These are phyloP conservation scores for Ehretia macrophylla DNA, from an alignment of 257 asterid species.

Conservation along the genomic window DNA sequence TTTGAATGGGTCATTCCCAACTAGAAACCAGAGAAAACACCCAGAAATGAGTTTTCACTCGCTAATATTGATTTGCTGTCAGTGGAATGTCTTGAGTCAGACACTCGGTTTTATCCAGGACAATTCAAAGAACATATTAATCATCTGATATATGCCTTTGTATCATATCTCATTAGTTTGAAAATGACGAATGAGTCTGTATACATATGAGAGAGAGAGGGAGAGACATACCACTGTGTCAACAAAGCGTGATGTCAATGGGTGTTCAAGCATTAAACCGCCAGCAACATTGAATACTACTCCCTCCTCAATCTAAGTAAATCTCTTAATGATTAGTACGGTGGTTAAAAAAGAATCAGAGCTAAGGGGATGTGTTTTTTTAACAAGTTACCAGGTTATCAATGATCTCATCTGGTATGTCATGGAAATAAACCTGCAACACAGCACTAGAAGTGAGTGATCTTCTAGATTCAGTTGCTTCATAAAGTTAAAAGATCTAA, in stretches of 20 bases:
- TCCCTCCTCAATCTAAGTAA: conserved; percentile 72
- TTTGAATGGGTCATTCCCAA: too few species aligned
- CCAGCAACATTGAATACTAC: conserved; percentile 73
- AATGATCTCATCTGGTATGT: conserved; percentile 73
- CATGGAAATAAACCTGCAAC: conserved; percentile 77
- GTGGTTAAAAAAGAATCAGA: conserved; percentile 11
- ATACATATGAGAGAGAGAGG: conserved; percentile 4
- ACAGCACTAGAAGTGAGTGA: neutral
- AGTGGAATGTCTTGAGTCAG: too few species aligned
- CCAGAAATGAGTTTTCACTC: neutral
- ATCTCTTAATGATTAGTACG: conserved; percentile 13
- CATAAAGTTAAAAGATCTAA: neutral
- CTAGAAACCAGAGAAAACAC: neutral
- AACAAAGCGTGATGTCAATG: conserved; percentile 67
- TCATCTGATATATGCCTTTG: neutral
- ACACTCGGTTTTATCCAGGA: too few species aligned
- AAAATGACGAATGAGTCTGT: neutral
- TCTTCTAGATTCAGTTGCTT: neutral
- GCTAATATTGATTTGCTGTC: too few species aligned
- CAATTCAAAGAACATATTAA: too few species aligned
- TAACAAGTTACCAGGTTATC: conserved; percentile 63
- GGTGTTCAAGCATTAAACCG: conserved; percentile 94
- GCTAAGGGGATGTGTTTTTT: conserved; percentile 1
- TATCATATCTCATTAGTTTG: neutral
- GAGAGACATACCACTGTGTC: conserved; percentile 62